phyloP scores from a whole-genome alignment of 2,329 filamentous ascomycete species.

The Coniochaeta sp. region DNA sequence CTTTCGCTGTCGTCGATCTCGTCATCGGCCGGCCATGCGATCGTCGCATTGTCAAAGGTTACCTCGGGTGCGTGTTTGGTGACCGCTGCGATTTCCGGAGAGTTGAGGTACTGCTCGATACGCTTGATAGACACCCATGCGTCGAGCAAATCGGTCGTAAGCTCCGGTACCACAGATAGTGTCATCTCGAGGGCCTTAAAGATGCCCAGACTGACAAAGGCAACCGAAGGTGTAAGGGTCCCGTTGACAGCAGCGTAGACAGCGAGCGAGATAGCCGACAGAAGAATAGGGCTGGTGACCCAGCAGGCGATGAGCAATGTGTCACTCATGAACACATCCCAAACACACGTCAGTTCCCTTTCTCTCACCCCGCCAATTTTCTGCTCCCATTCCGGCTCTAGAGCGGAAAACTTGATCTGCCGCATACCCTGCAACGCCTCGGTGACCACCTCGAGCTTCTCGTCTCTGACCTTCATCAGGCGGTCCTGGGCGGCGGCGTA shows the following conservation, averaged over 20 bases:
- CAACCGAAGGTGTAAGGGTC: conserved; percentile 60
- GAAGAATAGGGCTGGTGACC: conserved; percentile 65
- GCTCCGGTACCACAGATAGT: conserved; percentile 63
- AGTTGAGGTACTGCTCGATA: conserved; percentile 62
- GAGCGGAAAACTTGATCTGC: conserved; percentile 77
- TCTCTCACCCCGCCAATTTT: conserved; percentile 59
- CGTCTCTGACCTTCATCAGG: conserved; percentile 69
- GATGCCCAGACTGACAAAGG: conserved; percentile 70
- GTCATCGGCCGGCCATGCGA: conserved; percentile 68
- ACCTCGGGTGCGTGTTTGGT: conserved; percentile 51
- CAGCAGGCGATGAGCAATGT: conserved; percentile 57
- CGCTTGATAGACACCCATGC: conserved; percentile 65
- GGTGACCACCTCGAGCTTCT: conserved; percentile 67
- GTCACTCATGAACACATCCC: conserved; percentile 59
- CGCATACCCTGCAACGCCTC: conserved; percentile 73
- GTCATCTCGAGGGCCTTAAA: conserved; percentile 68
- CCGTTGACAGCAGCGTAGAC: conserved; percentile 60
- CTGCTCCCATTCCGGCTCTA: conserved; percentile 67
- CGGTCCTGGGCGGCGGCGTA: conserved; percentile 59
- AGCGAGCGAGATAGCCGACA: conserved; percentile 63
- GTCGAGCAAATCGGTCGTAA: conserved; percentile 64
- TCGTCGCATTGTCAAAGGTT: conserved; percentile 57
- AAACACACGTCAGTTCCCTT: conserved; percentile 58
- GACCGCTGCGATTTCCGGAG: conserved; percentile 53
- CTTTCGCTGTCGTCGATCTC: conserved; percentile 47